These are phyloP conservation scores for Mucor indicus DNA, from an alignment of 371 early-diverging fungal species.

Conservation along the genomic window DNA sequence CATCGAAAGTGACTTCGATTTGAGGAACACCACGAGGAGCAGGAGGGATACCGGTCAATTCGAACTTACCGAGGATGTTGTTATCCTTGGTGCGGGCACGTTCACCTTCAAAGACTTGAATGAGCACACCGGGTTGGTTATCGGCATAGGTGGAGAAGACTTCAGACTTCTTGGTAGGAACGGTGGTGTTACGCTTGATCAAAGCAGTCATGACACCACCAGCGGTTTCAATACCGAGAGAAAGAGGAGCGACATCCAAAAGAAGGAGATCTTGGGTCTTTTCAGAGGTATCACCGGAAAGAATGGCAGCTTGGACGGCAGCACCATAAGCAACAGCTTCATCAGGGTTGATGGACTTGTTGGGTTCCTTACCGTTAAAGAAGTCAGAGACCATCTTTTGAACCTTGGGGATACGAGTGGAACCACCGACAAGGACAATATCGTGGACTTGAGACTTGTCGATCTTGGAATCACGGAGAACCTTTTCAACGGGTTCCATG, in stretches of 20 bases:
- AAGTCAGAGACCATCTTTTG: conserved; percentile 96
- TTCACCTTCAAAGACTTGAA: conserved; percentile 94
- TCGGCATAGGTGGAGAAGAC: conserved; percentile 93
- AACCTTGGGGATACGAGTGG: conserved; percentile 99
- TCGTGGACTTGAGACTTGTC: conserved; percentile 92
- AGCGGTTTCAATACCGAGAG: conserved; percentile 93
- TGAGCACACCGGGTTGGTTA: conserved; percentile 90
- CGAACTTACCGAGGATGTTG: conserved; percentile 90
- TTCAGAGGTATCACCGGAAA: conserved; percentile 72
- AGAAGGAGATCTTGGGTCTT: conserved; percentile 74
- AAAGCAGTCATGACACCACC: conserved; percentile 81
- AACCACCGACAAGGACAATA: conserved; percentile 99
- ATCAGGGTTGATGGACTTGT: conserved; percentile 96
- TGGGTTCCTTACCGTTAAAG: conserved; percentile 95
- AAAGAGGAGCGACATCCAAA: conserved; percentile 90
- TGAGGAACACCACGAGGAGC: conserved; percentile 90
- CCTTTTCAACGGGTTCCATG: conserved; percentile 81
- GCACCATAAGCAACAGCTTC: conserved; percentile 98
- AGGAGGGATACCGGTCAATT: conserved; percentile 84
- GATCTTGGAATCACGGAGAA: conserved; percentile 91
- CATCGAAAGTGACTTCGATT: conserved; percentile 92
- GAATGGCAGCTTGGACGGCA: conserved; percentile 92
- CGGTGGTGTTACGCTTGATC: conserved; percentile 86
- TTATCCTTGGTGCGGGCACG: conserved; percentile 91
- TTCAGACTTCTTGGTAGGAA: conserved; percentile 90